Evolutionary conservation across 148 eudicot genomes (phyloP).

Genomic region (Vaccinium darrowii): DNA sequence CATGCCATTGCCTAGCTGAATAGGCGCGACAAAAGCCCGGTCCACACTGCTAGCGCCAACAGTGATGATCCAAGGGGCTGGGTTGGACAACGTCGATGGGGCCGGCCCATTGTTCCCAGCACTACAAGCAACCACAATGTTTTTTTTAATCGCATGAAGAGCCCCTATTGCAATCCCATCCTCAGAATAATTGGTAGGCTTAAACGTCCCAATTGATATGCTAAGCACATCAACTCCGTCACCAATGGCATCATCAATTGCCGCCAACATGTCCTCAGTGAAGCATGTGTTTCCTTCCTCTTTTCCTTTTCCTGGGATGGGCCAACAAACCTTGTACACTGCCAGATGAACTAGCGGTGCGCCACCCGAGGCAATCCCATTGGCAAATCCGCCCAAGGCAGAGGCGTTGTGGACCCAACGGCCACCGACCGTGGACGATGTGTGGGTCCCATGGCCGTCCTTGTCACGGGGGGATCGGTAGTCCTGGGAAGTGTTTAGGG

Average conservation of each 20-base stretch:
- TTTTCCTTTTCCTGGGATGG: constrained; percentile 49
- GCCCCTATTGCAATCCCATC: constrained; percentile 79
- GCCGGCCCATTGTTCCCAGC: constrained; percentile 77
- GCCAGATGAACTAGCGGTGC: constrained; percentile 83
- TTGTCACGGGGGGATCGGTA: constrained; percentile 73
- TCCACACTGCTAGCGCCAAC: constrained; percentile 89
- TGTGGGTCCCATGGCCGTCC: constrained; percentile 93
- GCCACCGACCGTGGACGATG: constrained; percentile 81
- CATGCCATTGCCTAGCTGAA: constrained; percentile 61
- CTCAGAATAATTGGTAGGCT: constrained; percentile 19
- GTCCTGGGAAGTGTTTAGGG: constrained; percentile 52
- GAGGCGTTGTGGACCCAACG: constrained; percentile 47
- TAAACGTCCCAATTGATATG: constrained; percentile 53
- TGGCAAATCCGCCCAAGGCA: constrained; percentile 57
- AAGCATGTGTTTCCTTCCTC: constrained; percentile 62
- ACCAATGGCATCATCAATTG: constrained; percentile 75
- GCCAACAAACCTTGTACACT: constrained; percentile 87
- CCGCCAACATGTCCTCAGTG: constrained; percentile 79
- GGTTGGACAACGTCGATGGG: constrained; percentile 44
- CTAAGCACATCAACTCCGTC: constrained; percentile 83
- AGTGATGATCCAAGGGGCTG: constrained; percentile 86
- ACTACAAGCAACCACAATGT: constrained; percentile 65
- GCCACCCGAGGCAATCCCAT: constrained; percentile 86
- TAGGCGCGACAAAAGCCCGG: constrained; percentile 52
- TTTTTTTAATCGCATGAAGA: constrained; percentile 60